phyloP scores from a whole-genome alignment of 306 rosid species.

The Astragalus glycyphyllos region DNA sequence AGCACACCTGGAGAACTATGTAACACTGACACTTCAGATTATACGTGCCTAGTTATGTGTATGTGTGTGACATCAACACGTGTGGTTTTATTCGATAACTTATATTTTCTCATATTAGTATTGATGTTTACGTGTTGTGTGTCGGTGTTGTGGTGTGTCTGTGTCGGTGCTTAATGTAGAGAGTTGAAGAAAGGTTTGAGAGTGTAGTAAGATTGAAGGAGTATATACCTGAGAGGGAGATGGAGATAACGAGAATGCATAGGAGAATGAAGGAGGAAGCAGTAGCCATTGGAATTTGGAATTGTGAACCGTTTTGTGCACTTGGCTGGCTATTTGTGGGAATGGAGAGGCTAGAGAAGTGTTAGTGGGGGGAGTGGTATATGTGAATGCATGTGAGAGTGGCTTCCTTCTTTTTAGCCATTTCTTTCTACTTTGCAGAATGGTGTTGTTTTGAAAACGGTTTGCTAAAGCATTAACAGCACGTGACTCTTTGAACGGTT shows the following conservation, averaged over 20 bases:
- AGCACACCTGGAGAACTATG: too few species aligned
- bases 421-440: conserved; percentile 12
- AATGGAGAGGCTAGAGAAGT: neutral
- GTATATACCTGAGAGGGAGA: conserved; percentile 45
- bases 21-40: neutral
- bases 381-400: neutral
- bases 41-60: neutral
- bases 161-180: too few species aligned
- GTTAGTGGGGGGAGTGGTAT: neutral
- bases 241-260: conserved; percentile 42
- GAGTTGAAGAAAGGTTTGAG: neutral
- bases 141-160: too few species aligned
- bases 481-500: conserved; percentile 6
- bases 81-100: too few species aligned
- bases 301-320: neutral
- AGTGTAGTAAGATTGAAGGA: neutral
- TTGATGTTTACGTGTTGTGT: too few species aligned
- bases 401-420: conserved; percentile 41
- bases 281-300: conserved; percentile 45
- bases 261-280: conserved; percentile 41
- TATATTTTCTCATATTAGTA: too few species aligned
- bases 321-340: neutral
- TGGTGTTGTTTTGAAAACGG: neutral
- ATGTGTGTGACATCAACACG: too few species aligned
- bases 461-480: conserved; percentile 22